Evolutionary conservation across 306 rosid genomes (phyloP), one percentile per base, ranked within the genome.

Genomic region (Rosa multiflora): DNA sequence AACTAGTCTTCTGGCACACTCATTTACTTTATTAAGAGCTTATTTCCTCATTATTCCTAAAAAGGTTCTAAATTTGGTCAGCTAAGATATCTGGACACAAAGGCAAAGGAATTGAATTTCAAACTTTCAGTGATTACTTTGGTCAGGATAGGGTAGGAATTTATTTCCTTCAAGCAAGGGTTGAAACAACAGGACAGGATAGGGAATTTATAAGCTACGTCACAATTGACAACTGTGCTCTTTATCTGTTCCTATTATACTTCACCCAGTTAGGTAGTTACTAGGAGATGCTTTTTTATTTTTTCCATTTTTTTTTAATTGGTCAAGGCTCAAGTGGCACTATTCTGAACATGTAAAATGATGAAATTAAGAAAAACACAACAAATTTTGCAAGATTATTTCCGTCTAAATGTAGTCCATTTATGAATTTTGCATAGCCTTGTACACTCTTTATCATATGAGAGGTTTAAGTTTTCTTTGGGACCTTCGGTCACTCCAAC

Each of bases 401-500:
- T n/a, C 32, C 32, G n/a, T 56, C 32, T 56, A 56, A 56, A 56
- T 56, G 63, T n/a, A 56, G 32, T 56, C 32, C 63, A 7, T 21
- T 17, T 51, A 51, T 15, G 7, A 51, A 53, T 15, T 15, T 32
- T 32, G 51, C 47, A 12, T n/a, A 43, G 44, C 13, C 51, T n/a
- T 26, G 3, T 43, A 68, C 52, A 32, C 37, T n/a, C 73, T n/a
- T 15, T 42, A 69, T 42, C 5, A 21, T 5, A 69, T 5, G 53
- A 69, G 73, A 68, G 29, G 21, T 67, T 67, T 42, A 67, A 67
- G 72, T 47, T 67, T 40, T 67, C 15, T 15, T 67, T 9, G 32
- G 4, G 44, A 44, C 14, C 73, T 21, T 44, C 39, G 3, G 17
- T 21, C 55, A 69, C 48, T 69, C 56, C 56, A 32, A 44, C 4